Base-by-base conservation (phyloP, 2,329 filamentous ascomycete genomes). In the Tothia fuscella region DNA sequence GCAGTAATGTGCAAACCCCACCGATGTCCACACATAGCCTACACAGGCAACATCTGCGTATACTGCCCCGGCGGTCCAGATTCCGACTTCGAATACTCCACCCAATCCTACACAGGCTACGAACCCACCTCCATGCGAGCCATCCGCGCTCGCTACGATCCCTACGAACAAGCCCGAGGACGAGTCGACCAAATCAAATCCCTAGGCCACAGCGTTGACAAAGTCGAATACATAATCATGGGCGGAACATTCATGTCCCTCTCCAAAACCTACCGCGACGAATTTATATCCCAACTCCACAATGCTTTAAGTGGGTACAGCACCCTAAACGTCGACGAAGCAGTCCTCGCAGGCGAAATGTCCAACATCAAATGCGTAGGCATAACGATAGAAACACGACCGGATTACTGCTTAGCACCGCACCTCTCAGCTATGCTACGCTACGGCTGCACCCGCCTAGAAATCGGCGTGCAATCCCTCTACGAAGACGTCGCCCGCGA, bases 191-290 rank as follows among this genome's bases (percentile, higher is more conserved):
- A 98, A 65, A 86, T 98, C 56, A 93, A 93, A 61, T 83, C 85
- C 2, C 72, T 98, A 0, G 91, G 91, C 1, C 91, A 98, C 62
- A 94, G 86, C 34, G 91, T 98, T 36, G 91, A 98, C 66, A 98
- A 98, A 62, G 91, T 98, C 19, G 91, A 98, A 67, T 98, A 96
- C 62, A 98, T 98, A 57, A 94, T 98, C 58, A 98, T 98, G 91
- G 91, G 91, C 46, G 91, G 91, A 50, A 98, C 91, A 0, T 98
- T 98, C 64, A 98, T 98, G 93, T 96, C 89, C 3, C 65, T 98
- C 20, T 74, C 89, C 6, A 79, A 87, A 53, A 78, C 81, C 19
- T 98, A 98, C 61, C 73, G 91, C 21, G 85, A 98, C 47, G 78
- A 84, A 43, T 98, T 98, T 55, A 94, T 98, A 46, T 82, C 87